Evolutionary conservation across 2,329 filamentous ascomycete genomes (phyloP).

Genomic region (Chrysoporthe cubensis): DNA sequence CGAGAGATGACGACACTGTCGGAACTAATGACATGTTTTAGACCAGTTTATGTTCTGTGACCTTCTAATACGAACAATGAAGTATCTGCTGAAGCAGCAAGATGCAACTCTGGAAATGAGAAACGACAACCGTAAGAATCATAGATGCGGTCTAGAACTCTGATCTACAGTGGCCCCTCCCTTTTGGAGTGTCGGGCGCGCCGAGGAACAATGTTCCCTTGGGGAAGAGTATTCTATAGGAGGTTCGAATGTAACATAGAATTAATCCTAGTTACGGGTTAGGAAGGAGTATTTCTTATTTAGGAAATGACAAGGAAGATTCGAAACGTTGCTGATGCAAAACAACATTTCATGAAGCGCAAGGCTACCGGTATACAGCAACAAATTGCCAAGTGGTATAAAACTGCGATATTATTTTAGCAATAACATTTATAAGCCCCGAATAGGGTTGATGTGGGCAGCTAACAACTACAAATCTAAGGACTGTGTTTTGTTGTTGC

Average conservation of each 20-base stretch:
- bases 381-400: background rate
- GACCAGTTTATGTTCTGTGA: background rate
- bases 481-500: background rate
- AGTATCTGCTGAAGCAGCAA: background rate
- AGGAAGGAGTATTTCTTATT: background rate
- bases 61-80: background rate
- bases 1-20: slow-evolving; percentile 1
- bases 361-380: too few relatives aligned
- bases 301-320: background rate
- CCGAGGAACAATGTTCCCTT: background rate
- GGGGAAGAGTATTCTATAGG: background rate
- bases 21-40: background rate
- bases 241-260: background rate
- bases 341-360: background rate
- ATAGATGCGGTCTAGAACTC: background rate
- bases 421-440: background rate
- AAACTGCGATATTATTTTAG: background rate
- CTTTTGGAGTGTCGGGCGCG: background rate
- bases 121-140: background rate
- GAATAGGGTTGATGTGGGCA: background rate
- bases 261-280: background rate
- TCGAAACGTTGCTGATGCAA: background rate
- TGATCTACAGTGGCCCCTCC: background rate
- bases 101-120: background rate
- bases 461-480: background rate